These are phyloP conservation scores for Cystobasidium pallidum DNA, from an alignment of 1,284 basidiomycete genomes.

Conservation along the genomic window DNA sequence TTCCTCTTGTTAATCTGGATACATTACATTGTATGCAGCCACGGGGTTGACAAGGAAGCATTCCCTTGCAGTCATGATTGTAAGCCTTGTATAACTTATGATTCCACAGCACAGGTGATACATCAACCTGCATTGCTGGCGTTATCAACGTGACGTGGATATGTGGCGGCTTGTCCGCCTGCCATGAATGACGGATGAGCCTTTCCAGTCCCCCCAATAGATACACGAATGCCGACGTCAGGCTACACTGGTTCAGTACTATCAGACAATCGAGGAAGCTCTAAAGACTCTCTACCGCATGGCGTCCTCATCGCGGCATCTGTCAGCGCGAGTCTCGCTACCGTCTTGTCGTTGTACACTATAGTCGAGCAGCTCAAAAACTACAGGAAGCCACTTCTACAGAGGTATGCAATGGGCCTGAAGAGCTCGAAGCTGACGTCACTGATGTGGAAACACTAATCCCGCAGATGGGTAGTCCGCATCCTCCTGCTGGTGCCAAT, in stretches of 20 bases:
- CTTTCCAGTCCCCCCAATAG: not conserved
- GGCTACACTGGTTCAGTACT: not conserved
- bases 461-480: constrained; percentile 80
- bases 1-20: not conserved
- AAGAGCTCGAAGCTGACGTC: not conserved
- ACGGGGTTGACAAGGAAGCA: too few relatives aligned
- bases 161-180: not conserved
- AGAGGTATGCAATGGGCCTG: constrained; percentile 55
- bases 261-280: not conserved
- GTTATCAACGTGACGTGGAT: not conserved
- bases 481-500: constrained; percentile 98
- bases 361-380: constrained; percentile 88
- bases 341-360: constrained; percentile 75
- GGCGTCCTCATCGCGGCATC: constrained; percentile 47
- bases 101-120: too few relatives aligned
- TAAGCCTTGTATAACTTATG: not conserved
- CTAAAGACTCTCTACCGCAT: constrained; percentile 45
- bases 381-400: constrained; percentile 79
- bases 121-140: too few relatives aligned
- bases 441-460: constrained; percentile 53
- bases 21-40: too few relatives aligned
- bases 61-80: too few relatives aligned
- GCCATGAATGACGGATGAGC: not conserved
- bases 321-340: constrained; percentile 61
- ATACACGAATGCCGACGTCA: constrained; percentile 11